Percentiles rank a stretch among this genome's conserved stretches.
Evolutionary conservation across 805 yeast species (phyloP).

Genomic region (Ogataea polymorpha): DNA sequence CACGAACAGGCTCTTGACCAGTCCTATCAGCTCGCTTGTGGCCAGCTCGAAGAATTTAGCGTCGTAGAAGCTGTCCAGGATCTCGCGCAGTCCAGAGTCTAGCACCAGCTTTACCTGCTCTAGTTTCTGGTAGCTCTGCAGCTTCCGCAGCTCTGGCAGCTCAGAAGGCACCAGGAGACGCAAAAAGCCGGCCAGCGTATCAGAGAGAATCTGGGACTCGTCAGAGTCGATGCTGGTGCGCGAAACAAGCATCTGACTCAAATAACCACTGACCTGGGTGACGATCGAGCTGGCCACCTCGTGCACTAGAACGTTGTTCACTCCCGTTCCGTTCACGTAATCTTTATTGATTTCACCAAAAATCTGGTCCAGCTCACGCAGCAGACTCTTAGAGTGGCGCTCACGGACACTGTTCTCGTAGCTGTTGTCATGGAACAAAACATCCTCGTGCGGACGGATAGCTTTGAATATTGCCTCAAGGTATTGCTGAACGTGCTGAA

Average conservation of each 20-base stretch:
- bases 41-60: conserved; percentile 49
- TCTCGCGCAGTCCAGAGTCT: conserved; percentile 39
- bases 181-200: conserved; percentile 12
- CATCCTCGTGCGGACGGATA: conserved; percentile 17
- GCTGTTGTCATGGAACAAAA: conserved; percentile 21
- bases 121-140: conserved; percentile 29
- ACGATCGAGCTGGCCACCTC: conserved; percentile 19
- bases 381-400: conserved; percentile 7
- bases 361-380: conserved; percentile 10
- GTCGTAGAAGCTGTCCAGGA: conserved; percentile 47
- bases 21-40: conserved; percentile 42
- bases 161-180: conserved; percentile 4
- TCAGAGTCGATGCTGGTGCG: conserved; percentile 32
- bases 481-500: conserved; percentile 7
- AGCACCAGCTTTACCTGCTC: conserved; percentile 28
- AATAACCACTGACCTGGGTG: conserved; percentile 16
- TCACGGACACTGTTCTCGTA: conserved; percentile 13
- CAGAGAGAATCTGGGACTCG: conserved; percentile 28
- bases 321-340: conserved; percentile 12
- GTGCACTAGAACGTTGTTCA: conserved; percentile 22
- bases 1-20: conserved; percentile 43
- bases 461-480: conserved; percentile 7
- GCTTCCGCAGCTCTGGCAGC: conserved; percentile 13
- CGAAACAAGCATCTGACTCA: conserved; percentile 19
- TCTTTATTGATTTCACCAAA: conserved; percentile 14